Evolutionary conservation across 805 yeast species (phyloP), one percentile per base, ranked within the genome.

Genomic region (Candida easanensis): DNA sequence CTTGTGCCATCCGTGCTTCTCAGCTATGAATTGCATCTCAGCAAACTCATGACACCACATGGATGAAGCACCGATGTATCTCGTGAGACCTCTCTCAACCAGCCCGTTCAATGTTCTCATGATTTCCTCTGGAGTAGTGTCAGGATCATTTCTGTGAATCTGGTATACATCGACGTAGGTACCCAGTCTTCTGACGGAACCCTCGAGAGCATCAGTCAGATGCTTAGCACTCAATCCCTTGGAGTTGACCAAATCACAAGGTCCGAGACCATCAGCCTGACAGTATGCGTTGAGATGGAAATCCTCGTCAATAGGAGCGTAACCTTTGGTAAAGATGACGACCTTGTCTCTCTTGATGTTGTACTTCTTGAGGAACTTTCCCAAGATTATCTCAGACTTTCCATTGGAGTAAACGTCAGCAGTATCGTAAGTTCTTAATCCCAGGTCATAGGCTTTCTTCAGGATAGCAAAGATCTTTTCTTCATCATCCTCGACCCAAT

Each of bases 21-120:
- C 84, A 4, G 87, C 86, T 41, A 70, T 60, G 44, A 60, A 60
- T 55, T 81, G 86, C 52, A 77, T 52, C 52, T 68, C 69, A 2
- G 70, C 78, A 56, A 80, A 79, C 51, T 79, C 77, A 21, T 63
- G 62, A 2, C 81, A 73, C 50, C 65, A 67, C 82, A 79, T 80
- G 3, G 82, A 62, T 0, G 84, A 78, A 1, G 84, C 83, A 11
- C 85, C 86, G 45, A 81, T 71, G 57, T 80, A 80, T 34, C 83
- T 65, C 5, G 68, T 65, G 23, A 63, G 57, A 9, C 82, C 82
- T 32, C 54, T 44, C 35, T 65, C 63, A 20, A 77, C 71, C 15
- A 74, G 68, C 48, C 77, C 80, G 52, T 77, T 69, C 50, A 77
- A 61, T 2, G 80, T 75, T 48, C 58, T 68, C 80, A 79, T 74